Evolutionary conservation across 108 stramenopile species (phyloP), one percentile per base, ranked within the genome.

Genomic region (Epithemia pelagica): DNA sequence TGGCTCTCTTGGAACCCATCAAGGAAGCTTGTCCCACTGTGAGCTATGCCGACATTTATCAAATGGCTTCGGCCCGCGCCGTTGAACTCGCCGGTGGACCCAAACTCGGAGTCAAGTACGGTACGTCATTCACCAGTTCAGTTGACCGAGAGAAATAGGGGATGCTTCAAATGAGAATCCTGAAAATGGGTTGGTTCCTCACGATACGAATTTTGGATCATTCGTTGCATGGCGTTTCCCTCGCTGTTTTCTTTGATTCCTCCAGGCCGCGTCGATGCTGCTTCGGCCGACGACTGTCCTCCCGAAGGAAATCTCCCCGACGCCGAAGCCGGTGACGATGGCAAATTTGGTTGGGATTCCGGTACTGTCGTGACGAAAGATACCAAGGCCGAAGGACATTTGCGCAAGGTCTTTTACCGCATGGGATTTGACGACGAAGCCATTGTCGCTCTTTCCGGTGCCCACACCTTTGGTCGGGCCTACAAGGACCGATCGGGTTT

Each of bases 361-460:
- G 89, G 88, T 46, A 87, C 84, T 26, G 74, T 72, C 2, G 66
- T 84, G 3, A 87, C 86, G 1, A 75, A 84, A 68, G 80, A 80
- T 31, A 64, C 21, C 0, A 72, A 68, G 25, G 71, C 80, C 19
- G 72, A 73, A 27, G 84, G 82, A 21, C 92, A 95, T 72, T 77
- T 95, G 58, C 92, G 96, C 59, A 87, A 95, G 66, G 87, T 97
- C 60, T 97, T 97, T 69, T 82, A 92, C 81, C 92, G 93, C 58
- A 96, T 95, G 95, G 96, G 96, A 37, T 73, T 97, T 57, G 78
- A 74, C 32, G 96, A 97, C 73, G 87, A 92, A 74, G 95, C 89
- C n/a, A 96, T 96, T 74, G 96, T 97, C 24, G 94, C 92, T 5
- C 74, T 97, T 23, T 76, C 79, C 21, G 96, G 96, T 54, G 96